Percentiles rank a stretch among this genome's conserved stretches.
Evolutionary conservation across 345 rosid species (phyloP).

Genomic region (Salix arbutifolia): DNA sequence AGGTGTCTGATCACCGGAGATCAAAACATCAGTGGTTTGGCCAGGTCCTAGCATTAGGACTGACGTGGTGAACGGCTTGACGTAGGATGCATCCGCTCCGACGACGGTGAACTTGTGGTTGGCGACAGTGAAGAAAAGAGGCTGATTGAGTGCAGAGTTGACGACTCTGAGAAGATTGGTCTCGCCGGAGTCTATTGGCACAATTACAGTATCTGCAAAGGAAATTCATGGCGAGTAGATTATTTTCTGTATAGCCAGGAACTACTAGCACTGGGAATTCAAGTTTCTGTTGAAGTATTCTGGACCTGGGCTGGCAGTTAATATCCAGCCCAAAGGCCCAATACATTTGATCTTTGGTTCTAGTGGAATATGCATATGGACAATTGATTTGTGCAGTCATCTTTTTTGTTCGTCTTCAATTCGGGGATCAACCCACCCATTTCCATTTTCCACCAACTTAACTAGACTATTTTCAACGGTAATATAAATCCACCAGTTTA

Average conservation of each 20-base stretch:
- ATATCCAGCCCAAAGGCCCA: neutral
- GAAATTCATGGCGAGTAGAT: neutral
- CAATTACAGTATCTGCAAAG: conserved; percentile 19
- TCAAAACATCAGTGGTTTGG: conserved; percentile 31
- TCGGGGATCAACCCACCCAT: neutral
- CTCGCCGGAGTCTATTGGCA: conserved; percentile 27
- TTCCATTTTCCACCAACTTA: neutral
- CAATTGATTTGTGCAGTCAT: neutral
- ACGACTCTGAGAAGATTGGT: conserved; percentile 27
- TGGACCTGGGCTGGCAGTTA: neutral
- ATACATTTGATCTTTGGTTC: neutral
- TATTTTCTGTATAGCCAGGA: neutral
- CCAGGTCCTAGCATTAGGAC: conserved; percentile 32
- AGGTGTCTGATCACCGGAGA: conserved; percentile 23
- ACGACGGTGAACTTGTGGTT: conserved; percentile 29
- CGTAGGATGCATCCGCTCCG: conserved; percentile 27
- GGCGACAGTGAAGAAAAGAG: conserved; percentile 25
- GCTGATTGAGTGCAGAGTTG: conserved; percentile 26
- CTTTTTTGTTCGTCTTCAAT: neutral
- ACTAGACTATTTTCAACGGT: neutral
- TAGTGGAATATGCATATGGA: neutral
- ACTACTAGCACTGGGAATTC: neutral
- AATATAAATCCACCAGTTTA: neutral
- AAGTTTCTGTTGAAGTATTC: neutral
- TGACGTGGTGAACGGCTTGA: conserved; percentile 25